Percentiles rank a stretch among this genome's conserved stretches.
Evolutionary conservation across 2,329 filamentous ascomycete species (phyloP).

Genomic region (Hypoxylon sp.): DNA sequence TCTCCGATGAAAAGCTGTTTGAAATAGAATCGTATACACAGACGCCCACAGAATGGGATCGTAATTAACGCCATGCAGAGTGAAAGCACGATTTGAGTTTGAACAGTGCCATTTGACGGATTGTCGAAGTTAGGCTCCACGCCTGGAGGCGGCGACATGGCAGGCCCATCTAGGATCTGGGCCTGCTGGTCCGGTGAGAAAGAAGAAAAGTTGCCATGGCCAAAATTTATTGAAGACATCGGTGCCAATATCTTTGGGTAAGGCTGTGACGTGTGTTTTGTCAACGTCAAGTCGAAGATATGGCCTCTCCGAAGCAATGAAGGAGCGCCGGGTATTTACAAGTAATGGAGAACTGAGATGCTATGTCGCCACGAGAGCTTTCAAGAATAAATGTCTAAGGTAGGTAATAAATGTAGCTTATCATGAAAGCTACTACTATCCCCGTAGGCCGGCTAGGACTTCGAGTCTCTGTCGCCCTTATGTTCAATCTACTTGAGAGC

Average conservation of each 20-base stretch:
- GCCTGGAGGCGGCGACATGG: constrained; percentile 6
- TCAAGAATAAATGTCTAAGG: no score
- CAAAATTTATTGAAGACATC: constrained; percentile 9
- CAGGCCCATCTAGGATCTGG: constrained; percentile 3
- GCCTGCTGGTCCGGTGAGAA: constrained; percentile 10
- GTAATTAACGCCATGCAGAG: constrained; percentile 3
- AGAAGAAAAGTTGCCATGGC: neutral
- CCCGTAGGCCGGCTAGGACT: no score
- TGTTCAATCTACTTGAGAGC: no score
- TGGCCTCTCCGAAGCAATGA: neutral
- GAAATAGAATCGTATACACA: constrained; percentile 1
- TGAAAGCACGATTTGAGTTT: neutral
- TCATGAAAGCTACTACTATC: no score
- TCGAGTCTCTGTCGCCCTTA: no score
- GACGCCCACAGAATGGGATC: neutral
- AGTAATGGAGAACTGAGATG: no score
- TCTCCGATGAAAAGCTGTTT: constrained; percentile 16
- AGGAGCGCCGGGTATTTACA: neutral
- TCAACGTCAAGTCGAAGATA: neutral
- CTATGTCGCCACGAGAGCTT: no score
- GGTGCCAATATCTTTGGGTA: neutral
- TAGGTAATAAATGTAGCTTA: no score
- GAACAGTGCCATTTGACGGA: neutral
- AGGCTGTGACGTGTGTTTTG: neutral
- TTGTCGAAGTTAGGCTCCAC: constrained; percentile 11